These are phyloP conservation scores for Fusarium buxicola DNA, from an alignment of 2,329 filamentous ascomycete species.

Conservation along the genomic window DNA sequence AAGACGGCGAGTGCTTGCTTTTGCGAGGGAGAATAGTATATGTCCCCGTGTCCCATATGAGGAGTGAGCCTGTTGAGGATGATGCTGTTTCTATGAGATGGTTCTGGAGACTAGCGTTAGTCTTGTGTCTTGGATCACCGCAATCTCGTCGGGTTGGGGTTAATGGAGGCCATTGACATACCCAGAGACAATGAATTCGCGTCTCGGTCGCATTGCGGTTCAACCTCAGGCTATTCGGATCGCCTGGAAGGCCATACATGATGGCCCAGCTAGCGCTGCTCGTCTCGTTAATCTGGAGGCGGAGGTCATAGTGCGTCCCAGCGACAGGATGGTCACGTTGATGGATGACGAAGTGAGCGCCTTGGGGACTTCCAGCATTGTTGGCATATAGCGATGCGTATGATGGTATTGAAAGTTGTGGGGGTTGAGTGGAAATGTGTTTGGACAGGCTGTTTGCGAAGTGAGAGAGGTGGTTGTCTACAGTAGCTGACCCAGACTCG, in stretches of 20 bases:
- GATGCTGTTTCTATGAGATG: constrained; percentile 71
- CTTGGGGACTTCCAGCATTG: constrained; percentile 47
- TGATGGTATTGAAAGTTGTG: constrained; percentile 50
- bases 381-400: constrained; percentile 54
- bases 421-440: constrained; percentile 44
- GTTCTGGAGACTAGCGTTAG: constrained; percentile 55
- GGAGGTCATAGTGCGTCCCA: constrained; percentile 75
- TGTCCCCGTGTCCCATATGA: constrained; percentile 73
- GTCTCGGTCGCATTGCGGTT: constrained; percentile 73
- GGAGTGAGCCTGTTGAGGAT: constrained; percentile 64
- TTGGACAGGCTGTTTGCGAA: constrained; percentile 52
- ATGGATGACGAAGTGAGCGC: constrained; percentile 75
- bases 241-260: constrained; percentile 71
- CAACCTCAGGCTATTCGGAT: constrained; percentile 64
- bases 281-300: constrained; percentile 74
- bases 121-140: background rate
- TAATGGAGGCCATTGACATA: constrained; percentile 44
- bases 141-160: background rate
- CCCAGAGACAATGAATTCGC: constrained; percentile 70
- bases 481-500: constrained; percentile 53
- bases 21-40: constrained; percentile 64
- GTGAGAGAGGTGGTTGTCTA: constrained; percentile 55
- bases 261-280: constrained; percentile 75
- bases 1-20: constrained; percentile 50
- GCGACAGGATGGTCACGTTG: constrained; percentile 80